Conservation (phyloP, 305 asterid species). For the Fraxinus ornus region DNA sequence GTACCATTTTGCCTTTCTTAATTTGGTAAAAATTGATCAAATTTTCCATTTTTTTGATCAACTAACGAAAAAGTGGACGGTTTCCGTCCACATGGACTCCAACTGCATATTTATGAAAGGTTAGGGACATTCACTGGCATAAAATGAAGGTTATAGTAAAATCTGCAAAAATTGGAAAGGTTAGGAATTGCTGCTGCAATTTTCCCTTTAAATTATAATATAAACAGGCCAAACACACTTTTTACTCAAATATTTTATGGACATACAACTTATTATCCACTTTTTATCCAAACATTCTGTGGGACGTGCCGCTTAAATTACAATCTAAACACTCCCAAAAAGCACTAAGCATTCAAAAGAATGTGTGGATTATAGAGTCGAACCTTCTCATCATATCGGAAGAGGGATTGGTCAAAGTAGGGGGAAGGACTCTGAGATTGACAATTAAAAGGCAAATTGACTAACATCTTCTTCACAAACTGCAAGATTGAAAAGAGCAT, state of each 20-base stretch:
- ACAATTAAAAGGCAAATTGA: conserved; percentile 69
- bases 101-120: too few relatives aligned
- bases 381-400: conserved; percentile 95
- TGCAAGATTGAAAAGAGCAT: conserved; percentile 37
- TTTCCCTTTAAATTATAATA: neutral
- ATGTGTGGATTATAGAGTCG: conserved; percentile 15
- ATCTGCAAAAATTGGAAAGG: too few relatives aligned
- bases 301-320: neutral
- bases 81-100: too few relatives aligned
- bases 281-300: neutral
- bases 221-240: neutral
- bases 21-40: too few relatives aligned
- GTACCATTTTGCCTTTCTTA: too few relatives aligned
- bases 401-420: conserved; percentile 89
- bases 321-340: neutral
- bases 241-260: neutral
- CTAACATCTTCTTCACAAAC: conserved; percentile 84
- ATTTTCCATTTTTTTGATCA: too few relatives aligned
- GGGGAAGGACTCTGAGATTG: conserved; percentile 95
- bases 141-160: too few relatives aligned
- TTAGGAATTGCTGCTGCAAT: too few relatives aligned
- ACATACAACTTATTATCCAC: neutral
- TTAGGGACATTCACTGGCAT: too few relatives aligned
- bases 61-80: too few relatives aligned
- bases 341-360: neutral